Evolutionary conservation across 2,329 filamentous ascomycete genomes (phyloP), one percentile per base, ranked within the genome.

Genomic region (Claviceps sp.): DNA sequence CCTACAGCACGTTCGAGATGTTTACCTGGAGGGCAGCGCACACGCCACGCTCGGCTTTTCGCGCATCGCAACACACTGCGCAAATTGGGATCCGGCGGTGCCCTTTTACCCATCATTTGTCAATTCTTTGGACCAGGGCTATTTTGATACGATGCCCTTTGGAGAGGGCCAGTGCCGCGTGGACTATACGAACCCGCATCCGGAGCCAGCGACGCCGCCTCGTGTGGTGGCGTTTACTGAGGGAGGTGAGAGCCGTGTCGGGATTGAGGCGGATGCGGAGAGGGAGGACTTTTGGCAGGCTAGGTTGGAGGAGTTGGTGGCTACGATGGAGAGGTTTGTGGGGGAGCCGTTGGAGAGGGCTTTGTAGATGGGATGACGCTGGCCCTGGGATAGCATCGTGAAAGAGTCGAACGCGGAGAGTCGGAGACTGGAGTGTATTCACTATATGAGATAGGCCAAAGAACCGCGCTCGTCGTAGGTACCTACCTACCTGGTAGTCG

Each of bases 91-190:
- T 0, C 17, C 52, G 1, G 47, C 47, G 0, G 53, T 55, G 2
- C 22, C 23, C 14, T 63, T 63, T 52, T 63, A 57, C 22, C 49
- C 55, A 1, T 63, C 61, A 0, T 62, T 63, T 38, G 59, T 60
- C 14, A 62, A 63, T 47, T 59, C 62, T 23, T 58, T 63, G 29
- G 61, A 63, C 47, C 54, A 56, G 20, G 60, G 62, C 43, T 62
- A 58, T 51, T 63, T 63, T 29, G 61, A 63, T 49, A 47, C 55
- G 2, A 57, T 63, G 45, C 60, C 61, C 0, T 62, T 63, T 47
- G 61, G 61, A 16, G 54, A 56, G 26, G 58, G 60, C 0, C 49
- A 56, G 17, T 61, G 60, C 23, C 60, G 60, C 23, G 59, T 62
- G 7, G 60, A 62, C 23, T 62, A 61, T 39, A 56, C 53, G 1